A percentile compares a stretch with the other conserved stretches of the same genome.
Evolutionary conservation across 441 rosid genomes (phyloP).

Genomic region (Eruca vesicaria): DNA sequence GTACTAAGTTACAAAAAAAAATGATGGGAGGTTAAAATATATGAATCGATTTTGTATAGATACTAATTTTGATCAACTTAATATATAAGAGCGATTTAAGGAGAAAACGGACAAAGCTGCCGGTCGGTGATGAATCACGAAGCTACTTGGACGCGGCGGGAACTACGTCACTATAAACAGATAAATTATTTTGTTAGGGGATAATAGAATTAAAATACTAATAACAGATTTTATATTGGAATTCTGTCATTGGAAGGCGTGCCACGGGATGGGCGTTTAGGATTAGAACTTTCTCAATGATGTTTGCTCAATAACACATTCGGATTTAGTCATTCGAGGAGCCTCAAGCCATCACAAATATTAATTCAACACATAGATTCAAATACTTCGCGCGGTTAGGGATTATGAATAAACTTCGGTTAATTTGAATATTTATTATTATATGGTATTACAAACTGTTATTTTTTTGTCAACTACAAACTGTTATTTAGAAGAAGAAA

Average conservation of each 20-base stretch:
- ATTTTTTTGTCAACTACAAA: too few species aligned
- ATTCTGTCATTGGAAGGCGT: conserved; percentile 24
- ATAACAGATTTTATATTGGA: not conserved
- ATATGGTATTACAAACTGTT: not conserved
- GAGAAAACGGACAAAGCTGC: conserved; percentile 8
- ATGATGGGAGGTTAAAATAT: too few species aligned
- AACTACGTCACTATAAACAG: conserved; percentile 21
- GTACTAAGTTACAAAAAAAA: too few species aligned
- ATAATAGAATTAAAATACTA: not conserved
- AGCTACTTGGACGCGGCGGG: conserved; percentile 19
- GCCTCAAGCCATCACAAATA: not conserved
- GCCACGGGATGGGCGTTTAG: conserved; percentile 28
- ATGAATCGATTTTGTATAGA: too few species aligned
- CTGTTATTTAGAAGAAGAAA: too few species aligned
- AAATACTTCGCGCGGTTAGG: not conserved
- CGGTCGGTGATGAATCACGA: conserved; percentile 24
- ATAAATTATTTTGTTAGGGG: not conserved
- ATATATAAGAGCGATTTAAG: not conserved
- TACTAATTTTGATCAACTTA: not conserved
- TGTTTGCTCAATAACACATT: conserved; percentile 17
- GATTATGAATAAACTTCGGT: not conserved
- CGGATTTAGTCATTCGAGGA: not conserved
- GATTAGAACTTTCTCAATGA: not conserved
- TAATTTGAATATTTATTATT: not conserved
- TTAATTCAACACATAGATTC: not conserved